A percentile compares a stretch with the other conserved stretches of the same genome.
Conservation (phyloP, 140 eudicot genomes). For the Ambrosia hybrid region DNA sequence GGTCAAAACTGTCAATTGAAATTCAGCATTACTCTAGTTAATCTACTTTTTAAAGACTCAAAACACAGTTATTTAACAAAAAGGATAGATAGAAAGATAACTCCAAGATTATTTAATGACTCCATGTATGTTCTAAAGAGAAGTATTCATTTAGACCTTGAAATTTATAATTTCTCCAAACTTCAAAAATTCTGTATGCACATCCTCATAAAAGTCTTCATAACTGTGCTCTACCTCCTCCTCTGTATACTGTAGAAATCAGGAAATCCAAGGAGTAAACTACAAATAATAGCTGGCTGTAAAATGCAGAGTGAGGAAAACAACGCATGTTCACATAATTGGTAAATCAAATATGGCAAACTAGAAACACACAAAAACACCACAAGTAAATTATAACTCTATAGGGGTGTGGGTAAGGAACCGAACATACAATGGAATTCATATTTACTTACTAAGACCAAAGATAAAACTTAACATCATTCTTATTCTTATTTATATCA, state of each 20-base stretch:
- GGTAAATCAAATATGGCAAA: not conserved
- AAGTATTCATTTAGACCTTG: slow-evolving; percentile 46
- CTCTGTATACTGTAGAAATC: slow-evolving; percentile 65
- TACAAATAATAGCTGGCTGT: slow-evolving; percentile 13
- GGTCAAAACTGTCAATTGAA: not conserved
- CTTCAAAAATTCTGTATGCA: slow-evolving; percentile 95
- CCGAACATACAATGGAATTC: slow-evolving; percentile 7
- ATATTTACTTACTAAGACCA: not conserved
- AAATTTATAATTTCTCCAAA: slow-evolving; percentile 91
- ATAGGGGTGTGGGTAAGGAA: not conserved
- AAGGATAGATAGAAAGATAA: not conserved
- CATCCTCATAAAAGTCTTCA: slow-evolving; percentile 97
- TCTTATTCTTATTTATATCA: not conserved
- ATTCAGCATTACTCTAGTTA: slow-evolving; percentile 17
- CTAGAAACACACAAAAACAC: slow-evolving; percentile 22
- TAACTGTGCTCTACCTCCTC: slow-evolving; percentile 82
- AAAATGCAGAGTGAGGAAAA: not conserved
- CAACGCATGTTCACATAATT: slow-evolving; percentile 3
- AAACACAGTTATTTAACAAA: slow-evolving; percentile 6
- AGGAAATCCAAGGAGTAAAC: slow-evolving; percentile 20
- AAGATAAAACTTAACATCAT: slow-evolving; percentile 10
- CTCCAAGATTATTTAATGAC: slow-evolving; percentile 8
- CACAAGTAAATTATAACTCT: slow-evolving; percentile 15
- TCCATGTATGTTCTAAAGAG: not conserved
- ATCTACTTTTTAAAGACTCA: slow-evolving; percentile 7